phyloP scores from a whole-genome alignment of 495 filamentous ascomycete species.

The Trichocladium uniseriatum region DNA sequence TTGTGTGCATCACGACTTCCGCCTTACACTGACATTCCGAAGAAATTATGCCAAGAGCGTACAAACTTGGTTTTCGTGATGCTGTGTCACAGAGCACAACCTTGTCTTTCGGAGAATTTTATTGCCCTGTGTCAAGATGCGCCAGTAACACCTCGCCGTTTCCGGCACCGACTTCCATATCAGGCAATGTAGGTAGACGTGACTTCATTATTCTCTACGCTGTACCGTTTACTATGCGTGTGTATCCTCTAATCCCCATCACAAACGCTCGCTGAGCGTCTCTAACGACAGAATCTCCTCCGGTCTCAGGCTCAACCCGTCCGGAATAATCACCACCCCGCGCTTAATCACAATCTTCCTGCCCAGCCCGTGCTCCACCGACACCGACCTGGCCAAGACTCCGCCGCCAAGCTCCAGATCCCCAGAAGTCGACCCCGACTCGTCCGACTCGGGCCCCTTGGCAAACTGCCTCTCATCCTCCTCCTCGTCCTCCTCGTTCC shows the following conservation, averaged over 20 bases:
- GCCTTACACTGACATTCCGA: no score
- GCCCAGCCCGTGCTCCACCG: neutral
- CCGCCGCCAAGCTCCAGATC: neutral
- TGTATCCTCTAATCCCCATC: neutral
- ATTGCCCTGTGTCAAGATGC: no score
- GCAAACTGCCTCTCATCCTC: neutral
- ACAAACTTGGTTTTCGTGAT: no score
- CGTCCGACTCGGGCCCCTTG: conserved; percentile 9
- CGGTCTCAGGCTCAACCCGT: conserved; percentile 12
- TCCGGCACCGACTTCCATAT: no score
- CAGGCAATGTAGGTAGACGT: no score
- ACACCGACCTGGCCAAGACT: neutral
- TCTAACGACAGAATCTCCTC: conserved; percentile 17
- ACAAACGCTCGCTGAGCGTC: conserved; percentile 12
- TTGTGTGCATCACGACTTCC: no score
- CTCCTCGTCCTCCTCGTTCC: neutral
- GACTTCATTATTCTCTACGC: no score
- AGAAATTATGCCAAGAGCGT: no score
- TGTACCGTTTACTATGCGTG: no score
- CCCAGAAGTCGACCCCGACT: conserved; percentile 1
- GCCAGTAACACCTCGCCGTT: no score
- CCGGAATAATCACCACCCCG: conserved; percentile 9
- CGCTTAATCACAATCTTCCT: conserved; percentile 11
- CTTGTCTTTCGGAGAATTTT: no score
- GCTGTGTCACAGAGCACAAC: no score